Evolutionary conservation across 2,329 filamentous ascomycete genomes (phyloP).

Genomic region (Cladosporium sp.): DNA sequence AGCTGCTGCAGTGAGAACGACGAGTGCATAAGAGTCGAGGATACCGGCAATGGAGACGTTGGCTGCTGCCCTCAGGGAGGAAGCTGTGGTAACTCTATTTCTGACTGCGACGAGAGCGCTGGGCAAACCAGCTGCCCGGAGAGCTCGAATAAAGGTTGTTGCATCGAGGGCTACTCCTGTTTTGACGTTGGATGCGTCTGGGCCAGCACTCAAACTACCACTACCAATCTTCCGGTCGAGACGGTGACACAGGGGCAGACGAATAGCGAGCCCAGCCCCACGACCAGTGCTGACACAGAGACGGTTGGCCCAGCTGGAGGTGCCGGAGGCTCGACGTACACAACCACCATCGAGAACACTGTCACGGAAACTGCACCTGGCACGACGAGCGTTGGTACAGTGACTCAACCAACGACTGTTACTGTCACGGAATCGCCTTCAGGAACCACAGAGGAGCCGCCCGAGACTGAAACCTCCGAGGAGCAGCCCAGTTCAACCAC

Average conservation of each 20-base stretch:
- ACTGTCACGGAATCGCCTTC: slow-evolving; percentile 3
- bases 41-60: slow-evolving; percentile 57
- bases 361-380: slow-evolving; percentile 9
- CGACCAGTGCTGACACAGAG: not conserved
- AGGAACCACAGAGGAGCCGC: not conserved
- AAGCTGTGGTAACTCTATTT: slow-evolving; percentile 58
- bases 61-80: slow-evolving; percentile 67
- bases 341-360: slow-evolving; percentile 5
- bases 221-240: slow-evolving; percentile 18
- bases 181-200: slow-evolving; percentile 63
- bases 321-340: slow-evolving; percentile 5
- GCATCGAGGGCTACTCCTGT: slow-evolving; percentile 65
- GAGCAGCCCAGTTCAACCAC: slow-evolving; percentile 17
- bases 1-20: slow-evolving; percentile 66
- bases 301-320: not conserved
- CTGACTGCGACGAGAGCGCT: slow-evolving; percentile 49
- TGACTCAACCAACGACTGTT: slow-evolving; percentile 12
- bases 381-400: slow-evolving; percentile 6
- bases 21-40: slow-evolving; percentile 58
- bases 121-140: slow-evolving; percentile 61
- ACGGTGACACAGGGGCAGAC: slow-evolving; percentile 15
- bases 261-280: not conserved
- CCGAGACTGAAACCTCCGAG: not conserved
- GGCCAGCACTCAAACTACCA: slow-evolving; percentile 25
- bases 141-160: slow-evolving; percentile 66